phyloP scores from a whole-genome alignment of 192 early-diverging fungal genomes.

The Podila minutissima region DNA sequence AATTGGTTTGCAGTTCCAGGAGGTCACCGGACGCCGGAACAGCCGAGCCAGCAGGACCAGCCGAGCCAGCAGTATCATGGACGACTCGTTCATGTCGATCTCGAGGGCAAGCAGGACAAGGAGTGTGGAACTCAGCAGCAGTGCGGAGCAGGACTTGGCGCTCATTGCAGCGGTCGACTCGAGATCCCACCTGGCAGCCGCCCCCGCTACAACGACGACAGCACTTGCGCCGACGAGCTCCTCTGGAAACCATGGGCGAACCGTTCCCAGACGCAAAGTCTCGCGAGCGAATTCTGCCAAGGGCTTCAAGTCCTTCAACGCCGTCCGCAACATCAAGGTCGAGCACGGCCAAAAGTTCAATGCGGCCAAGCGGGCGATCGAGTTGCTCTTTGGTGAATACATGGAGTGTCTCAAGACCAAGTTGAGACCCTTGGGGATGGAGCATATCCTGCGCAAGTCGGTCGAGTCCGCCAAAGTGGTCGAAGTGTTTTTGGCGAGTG shows the following conservation, averaged over 20 bases:
- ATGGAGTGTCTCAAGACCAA: constrained; percentile 28
- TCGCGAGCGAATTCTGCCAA: constrained; percentile 40
- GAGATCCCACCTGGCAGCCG: neutral
- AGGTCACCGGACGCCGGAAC: neutral
- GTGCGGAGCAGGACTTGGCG: neutral
- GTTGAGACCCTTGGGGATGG: neutral
- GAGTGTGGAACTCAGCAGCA: neutral
- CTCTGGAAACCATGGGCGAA: constrained; percentile 9
- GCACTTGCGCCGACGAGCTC: neutral
- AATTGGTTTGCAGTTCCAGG: constrained; percentile 27
- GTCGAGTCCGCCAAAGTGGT: constrained; percentile 17
- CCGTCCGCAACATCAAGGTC: constrained; percentile 35
- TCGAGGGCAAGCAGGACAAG: neutral
- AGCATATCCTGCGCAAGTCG: constrained; percentile 15
- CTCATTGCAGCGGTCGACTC: neutral
- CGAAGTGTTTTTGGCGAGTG: constrained; percentile 29
- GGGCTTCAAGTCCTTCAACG: constrained; percentile 49
- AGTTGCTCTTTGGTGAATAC: constrained; percentile 24
- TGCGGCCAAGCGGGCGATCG: constrained; percentile 21
- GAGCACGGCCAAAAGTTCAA: constrained; percentile 30
- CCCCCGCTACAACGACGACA: neutral
- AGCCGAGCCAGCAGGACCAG: neutral
- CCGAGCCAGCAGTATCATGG: neutral
- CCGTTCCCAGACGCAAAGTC: constrained; percentile 17
- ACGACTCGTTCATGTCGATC: neutral